These are phyloP conservation scores for Posidonia oceanica DNA, from an alignment of 116 monocot genomes.

Conservation along the genomic window DNA sequence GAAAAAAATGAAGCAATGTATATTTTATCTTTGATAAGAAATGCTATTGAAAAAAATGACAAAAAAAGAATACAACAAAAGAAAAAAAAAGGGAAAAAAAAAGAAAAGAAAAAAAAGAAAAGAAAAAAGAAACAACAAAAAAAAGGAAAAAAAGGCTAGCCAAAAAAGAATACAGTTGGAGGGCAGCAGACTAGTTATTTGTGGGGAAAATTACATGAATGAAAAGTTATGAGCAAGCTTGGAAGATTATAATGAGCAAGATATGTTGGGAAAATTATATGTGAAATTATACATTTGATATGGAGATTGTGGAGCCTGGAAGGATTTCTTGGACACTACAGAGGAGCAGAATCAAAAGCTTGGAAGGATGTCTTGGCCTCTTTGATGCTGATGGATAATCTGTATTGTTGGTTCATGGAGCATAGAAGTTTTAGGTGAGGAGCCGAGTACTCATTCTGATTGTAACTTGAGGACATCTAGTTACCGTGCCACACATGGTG, in stretches of 20 bases:
- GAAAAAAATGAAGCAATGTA: not conserved
- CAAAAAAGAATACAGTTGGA: too few species aligned
- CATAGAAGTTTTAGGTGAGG: constrained; percentile 3
- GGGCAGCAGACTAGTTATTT: constrained; percentile 2
- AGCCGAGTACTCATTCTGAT: constrained; percentile 1
- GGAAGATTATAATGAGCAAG: too few species aligned
- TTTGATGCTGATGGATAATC: not conserved
- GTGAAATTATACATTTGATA: not conserved
- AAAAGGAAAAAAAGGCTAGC: not conserved
- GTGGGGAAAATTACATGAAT: not conserved
- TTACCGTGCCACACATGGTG: constrained; percentile 26
- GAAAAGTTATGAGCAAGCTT: too few species aligned
- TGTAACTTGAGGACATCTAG: constrained; percentile 1
- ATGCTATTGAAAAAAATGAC: too few species aligned
- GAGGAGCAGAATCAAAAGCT: constrained; percentile 1
- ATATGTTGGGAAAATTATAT: not conserved
- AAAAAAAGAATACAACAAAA: not conserved
- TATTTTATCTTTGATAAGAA: not conserved
- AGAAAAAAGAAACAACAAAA: constrained; percentile 4
- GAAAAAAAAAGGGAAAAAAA: not conserved
- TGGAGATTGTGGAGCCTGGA: too few species aligned
- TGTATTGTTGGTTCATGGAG: constrained; percentile 4
- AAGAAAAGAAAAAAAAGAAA: constrained; percentile 3
- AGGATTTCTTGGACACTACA: not conserved
- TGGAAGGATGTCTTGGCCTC: too few species aligned